Base-by-base conservation (phyloP, 164 flowering plant species). In the Vitis labrusca region DNA sequence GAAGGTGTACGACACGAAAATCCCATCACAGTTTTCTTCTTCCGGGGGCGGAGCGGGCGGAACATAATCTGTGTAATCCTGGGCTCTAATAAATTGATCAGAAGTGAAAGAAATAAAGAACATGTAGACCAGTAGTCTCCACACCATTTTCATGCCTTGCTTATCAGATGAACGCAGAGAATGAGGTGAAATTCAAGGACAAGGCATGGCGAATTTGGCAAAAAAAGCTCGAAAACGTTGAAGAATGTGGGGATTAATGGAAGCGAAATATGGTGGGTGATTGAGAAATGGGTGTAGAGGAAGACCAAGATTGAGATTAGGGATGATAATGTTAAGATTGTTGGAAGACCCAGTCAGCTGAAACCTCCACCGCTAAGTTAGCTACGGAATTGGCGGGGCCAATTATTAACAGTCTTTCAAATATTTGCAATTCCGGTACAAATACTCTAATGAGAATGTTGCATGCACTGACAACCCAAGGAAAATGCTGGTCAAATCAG, bases 1-100 rank as follows among this genome's bases (percentile, higher is more conserved):
- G 77, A 81, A 84, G 15, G 14, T 52, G 73, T 94, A 94, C 7
- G 92, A 64, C 10, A 94, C 27, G 73, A 73, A 88, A 2, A 92
- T 77, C 3, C 91, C 96, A 73, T 88, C 78, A 77, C 97, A 91
- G 16, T 65, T 62, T 1, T 80, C 73, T 13, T 69, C 63, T 12
- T 65, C 85, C 0, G 84, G 78, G 8, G 93, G 78, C 19, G 83
- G 78, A 6, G 86, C 72, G 7, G 84, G 50, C 0, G 75, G 64
- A 9, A 48, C 23, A 16, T 37, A 72, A 10, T 70, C 77, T 6
- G 56, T 78, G 63, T 76, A 69, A 48, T 86, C 90, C 19, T 85
- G 83, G 37, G 74, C 78, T 23, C n/a, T 11, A 32, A 71, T 37
- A 12, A 60, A 15, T 32, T 15, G 52, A 10, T 10, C 48, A 30